A percentile compares a stretch with the other conserved stretches of the same genome.
These are phyloP conservation scores for Crotalaria pallida DNA, from an alignment of 306 rosid genomes.

Conservation along the genomic window DNA sequence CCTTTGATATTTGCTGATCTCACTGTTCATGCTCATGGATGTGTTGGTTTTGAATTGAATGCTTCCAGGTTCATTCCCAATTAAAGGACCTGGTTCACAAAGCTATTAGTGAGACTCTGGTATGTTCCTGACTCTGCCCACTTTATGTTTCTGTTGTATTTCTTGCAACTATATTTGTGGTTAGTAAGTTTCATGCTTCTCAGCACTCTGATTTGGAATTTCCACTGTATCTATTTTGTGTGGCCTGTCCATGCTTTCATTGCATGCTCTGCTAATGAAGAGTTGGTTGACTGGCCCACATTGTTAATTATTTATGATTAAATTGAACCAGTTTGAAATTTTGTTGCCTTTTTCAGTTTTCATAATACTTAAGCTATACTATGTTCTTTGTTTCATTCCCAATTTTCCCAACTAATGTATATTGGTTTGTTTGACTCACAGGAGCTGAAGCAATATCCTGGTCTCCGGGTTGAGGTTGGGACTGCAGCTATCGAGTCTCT, in stretches of 20 bases:
- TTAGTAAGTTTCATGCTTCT: neutral
- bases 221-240: too few species aligned
- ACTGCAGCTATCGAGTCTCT: slow-evolving; percentile 79
- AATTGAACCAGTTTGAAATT: neutral
- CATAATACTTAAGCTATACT: neutral
- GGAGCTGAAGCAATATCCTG: slow-evolving; percentile 93
- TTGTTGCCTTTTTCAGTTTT: neutral
- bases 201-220: neutral
- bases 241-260: neutral
- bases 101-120: slow-evolving; percentile 77
- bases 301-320: neutral
- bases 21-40: slow-evolving; percentile 11
- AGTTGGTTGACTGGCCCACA: neutral
- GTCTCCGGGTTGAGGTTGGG: slow-evolving; percentile 80
- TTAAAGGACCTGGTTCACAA: slow-evolving; percentile 88
- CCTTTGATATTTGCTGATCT: neutral
- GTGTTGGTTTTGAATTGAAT: slow-evolving; percentile 18
- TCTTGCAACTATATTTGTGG: neutral
- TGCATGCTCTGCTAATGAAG: neutral
- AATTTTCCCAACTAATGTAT: neutral
- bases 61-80: slow-evolving; percentile 68
- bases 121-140: slow-evolving; percentile 32
- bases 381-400: neutral
- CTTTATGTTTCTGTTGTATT: slow-evolving; percentile 10
- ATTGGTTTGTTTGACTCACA: slow-evolving; percentile 30